These are phyloP conservation scores for Aechmea fasciata DNA, from an alignment of 176 grass and related monocot genomes.

Conservation along the genomic window DNA sequence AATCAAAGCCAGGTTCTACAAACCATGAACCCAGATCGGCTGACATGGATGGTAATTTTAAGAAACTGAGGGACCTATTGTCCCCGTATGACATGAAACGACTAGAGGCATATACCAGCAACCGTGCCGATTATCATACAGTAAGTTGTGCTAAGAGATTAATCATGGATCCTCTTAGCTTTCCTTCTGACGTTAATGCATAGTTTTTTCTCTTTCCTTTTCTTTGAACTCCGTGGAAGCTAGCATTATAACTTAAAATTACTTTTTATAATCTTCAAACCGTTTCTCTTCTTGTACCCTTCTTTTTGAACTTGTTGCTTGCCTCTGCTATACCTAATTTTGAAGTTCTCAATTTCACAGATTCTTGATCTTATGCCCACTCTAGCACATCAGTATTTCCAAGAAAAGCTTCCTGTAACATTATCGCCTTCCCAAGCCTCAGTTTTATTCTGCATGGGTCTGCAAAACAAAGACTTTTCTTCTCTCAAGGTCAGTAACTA, in stretches of 20 bases:
- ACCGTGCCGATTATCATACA: slow-evolving; percentile 88
- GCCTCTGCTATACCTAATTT: background rate
- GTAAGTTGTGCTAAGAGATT: slow-evolving; percentile 34
- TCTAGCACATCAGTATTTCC: slow-evolving; percentile 81
- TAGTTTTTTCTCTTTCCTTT: background rate
- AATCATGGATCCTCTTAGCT: slow-evolving; percentile 1
- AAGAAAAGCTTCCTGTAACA: slow-evolving; percentile 76
- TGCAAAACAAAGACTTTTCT: slow-evolving; percentile 78
- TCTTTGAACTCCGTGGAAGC: background rate
- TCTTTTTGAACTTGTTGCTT: background rate
- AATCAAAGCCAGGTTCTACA: slow-evolving; percentile 67
- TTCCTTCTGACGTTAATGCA: background rate
- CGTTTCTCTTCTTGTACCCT: background rate
- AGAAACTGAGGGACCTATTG: slow-evolving; percentile 41
- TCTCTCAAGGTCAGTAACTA: slow-evolving; percentile 49
- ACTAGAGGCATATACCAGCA: slow-evolving; percentile 91
- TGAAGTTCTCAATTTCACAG: slow-evolving; percentile 25
- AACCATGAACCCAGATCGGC: slow-evolving; percentile 30
- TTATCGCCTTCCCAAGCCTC: slow-evolving; percentile 56
- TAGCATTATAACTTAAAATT: background rate
- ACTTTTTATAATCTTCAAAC: too few species aligned
- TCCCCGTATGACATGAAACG: slow-evolving; percentile 87
- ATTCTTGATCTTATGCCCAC: slow-evolving; percentile 88
- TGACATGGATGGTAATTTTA: slow-evolving; percentile 19
- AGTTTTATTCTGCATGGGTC: slow-evolving; percentile 84